A percentile compares a stretch with the other conserved stretches of the same genome.
Conservation (phyloP, 2,329 filamentous ascomycete species). For the Aspergillus brasiliensis region DNA sequence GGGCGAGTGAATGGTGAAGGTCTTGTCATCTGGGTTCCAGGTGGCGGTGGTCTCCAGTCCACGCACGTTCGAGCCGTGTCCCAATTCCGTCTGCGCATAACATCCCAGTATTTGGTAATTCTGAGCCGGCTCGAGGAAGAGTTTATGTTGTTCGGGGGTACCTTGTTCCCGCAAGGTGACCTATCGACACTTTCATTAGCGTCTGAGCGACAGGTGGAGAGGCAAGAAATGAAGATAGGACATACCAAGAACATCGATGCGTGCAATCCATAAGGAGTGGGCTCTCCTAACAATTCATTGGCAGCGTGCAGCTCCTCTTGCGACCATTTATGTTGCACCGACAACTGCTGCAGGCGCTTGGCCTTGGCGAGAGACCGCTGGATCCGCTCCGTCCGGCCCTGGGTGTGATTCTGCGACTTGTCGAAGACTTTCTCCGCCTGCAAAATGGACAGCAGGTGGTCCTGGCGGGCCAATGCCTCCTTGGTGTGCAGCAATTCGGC, state of each 20-base stretch:
- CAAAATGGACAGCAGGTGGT: conserved; percentile 65
- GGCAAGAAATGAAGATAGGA: neutral
- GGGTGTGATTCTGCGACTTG: conserved; percentile 76
- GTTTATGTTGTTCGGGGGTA: conserved; percentile 71
- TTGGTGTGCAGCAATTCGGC: conserved; percentile 70
- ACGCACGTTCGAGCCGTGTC: conserved; percentile 75
- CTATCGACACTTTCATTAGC: conserved; percentile 37
- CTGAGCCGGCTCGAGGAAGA: conserved; percentile 69
- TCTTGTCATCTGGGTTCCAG: conserved; percentile 73
- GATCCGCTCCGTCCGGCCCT: conserved; percentile 68
- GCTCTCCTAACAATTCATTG: conserved; percentile 70
- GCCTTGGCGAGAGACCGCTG: conserved; percentile 69
- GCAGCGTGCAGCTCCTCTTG: conserved; percentile 65
- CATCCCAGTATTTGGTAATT: conserved; percentile 75
- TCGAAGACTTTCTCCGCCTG: conserved; percentile 71
- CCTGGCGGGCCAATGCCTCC: conserved; percentile 62
- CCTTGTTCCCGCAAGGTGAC: conserved; percentile 71
- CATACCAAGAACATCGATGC: conserved; percentile 68
- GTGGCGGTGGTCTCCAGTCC: conserved; percentile 73
- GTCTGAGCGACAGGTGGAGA: neutral
- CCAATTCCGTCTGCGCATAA: conserved; percentile 79
- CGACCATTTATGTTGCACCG: conserved; percentile 67
- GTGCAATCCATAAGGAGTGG: conserved; percentile 73
- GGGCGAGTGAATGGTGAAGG: conserved; percentile 73
- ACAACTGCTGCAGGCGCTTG: conserved; percentile 69